phyloP scores from a whole-genome alignment of 2,329 filamentous ascomycete genomes.

The Nemania sp. region DNA sequence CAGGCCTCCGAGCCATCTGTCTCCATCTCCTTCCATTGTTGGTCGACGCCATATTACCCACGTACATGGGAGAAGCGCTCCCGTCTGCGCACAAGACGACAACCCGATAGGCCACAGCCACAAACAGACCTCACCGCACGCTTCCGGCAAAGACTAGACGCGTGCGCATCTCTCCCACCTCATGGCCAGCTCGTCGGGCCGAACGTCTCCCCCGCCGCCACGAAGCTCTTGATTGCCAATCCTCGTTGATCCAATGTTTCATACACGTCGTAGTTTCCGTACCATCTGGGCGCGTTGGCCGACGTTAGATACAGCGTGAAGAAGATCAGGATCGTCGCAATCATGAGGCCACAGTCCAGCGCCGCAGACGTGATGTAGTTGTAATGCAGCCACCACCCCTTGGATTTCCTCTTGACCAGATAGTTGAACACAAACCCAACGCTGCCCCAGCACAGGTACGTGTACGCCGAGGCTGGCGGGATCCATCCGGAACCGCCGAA shows the following conservation, averaged over 20 bases:
- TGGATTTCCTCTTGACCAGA: slow-evolving; percentile 65
- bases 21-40: no score
- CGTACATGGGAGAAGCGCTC: no score
- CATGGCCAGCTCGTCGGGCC: slow-evolving; percentile 55
- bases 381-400: slow-evolving; percentile 77
- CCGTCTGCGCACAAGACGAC: no score
- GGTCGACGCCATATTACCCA: no score
- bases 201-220: slow-evolving; percentile 52
- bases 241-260: slow-evolving; percentile 51
- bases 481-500: slow-evolving; percentile 66
- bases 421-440: slow-evolving; percentile 72
- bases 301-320: slow-evolving; percentile 66
- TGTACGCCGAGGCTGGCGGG: slow-evolving; percentile 71
- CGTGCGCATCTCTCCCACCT: no score
- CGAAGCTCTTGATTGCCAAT: slow-evolving; percentile 47
- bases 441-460: slow-evolving; percentile 71
- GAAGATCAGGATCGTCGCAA: slow-evolving; percentile 71
- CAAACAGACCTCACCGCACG: no score
- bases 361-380: slow-evolving; percentile 76
- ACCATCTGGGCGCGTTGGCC: slow-evolving; percentile 62
- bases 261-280: slow-evolving; percentile 56
- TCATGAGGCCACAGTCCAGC: slow-evolving; percentile 67
- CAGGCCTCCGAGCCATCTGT: no score
- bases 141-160: no score
- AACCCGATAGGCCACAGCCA: no score